Evolutionary conservation across 108 stramenopile genomes (phyloP).

Genomic region (Cyclotella baltica): DNA sequence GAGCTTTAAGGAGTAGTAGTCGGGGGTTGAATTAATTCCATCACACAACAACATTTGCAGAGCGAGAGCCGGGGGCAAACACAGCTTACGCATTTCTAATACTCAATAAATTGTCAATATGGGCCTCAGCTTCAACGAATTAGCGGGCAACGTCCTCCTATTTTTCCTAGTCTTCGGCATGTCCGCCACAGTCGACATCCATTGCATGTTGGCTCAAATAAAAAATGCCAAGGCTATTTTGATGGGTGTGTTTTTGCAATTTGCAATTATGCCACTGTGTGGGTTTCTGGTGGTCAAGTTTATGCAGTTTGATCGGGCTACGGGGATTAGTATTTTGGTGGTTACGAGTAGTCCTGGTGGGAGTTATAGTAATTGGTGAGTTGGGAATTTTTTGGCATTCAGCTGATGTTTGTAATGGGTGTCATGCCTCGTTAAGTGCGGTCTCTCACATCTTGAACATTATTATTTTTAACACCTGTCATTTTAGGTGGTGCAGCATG

Average conservation of each 20-base stretch:
- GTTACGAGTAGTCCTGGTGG: constrained; percentile 88
- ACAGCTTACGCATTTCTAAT: too few species aligned
- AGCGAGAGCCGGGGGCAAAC: too few species aligned
- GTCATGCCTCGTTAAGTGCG: neutral
- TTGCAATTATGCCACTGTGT: constrained; percentile 82
- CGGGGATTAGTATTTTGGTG: constrained; percentile 82
- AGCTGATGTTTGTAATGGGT: neutral
- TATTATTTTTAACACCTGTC: neutral
- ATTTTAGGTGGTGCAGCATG: constrained; percentile 18
- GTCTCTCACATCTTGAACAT: neutral
- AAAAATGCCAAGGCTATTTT: constrained; percentile 68
- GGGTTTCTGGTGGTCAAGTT: constrained; percentile 75
- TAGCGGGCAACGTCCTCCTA: constrained; percentile 69
- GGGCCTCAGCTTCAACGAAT: constrained; percentile 46
- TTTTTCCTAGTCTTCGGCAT: constrained; percentile 90
- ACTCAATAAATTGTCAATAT: constrained; percentile 18
- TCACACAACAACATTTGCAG: too few species aligned
- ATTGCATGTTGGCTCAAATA: constrained; percentile 63
- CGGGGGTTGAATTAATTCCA: too few species aligned
- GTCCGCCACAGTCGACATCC: constrained; percentile 81
- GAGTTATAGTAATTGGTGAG: constrained; percentile 86
- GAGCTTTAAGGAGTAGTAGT: too few species aligned
- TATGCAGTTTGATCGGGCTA: constrained; percentile 62
- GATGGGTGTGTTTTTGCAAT: constrained; percentile 84
- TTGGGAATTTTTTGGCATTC: neutral